Evolutionary conservation across 225 moss, liverwort and hornwort genomes (phyloP), one percentile per base, ranked within the genome.

Genomic region (Pseudisothecium myosuroides): DNA sequence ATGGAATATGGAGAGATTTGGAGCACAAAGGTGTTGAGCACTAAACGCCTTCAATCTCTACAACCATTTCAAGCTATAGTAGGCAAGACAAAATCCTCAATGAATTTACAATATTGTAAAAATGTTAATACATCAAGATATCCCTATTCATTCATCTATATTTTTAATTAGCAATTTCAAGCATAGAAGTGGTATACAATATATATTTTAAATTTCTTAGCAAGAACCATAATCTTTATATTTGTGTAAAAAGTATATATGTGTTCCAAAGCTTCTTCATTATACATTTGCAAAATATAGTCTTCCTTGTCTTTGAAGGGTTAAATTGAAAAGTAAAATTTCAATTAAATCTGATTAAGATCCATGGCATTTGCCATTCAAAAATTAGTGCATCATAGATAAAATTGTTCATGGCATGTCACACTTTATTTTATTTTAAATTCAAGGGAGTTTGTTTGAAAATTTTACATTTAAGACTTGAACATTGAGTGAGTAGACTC

Each of bases 51-150:
- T 50, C 90, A 90, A 80, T 83, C 86, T 31, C 29, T 90, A 32
- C 91, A 92, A 83, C 91, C 93, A 56, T 92, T 92, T 78, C 92
- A 91, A 87, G 80, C 90, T 15, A 55, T 66, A 43, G 10, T 83
- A 90, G 93, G 94, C 64, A 86, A 87, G 93, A 28, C 24, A 19
- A 62, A 32, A 47, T 55, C 39, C 5, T 87, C 28, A 20, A 2
- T 83, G 6, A 64, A 32, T 69, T 61, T 36, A 17, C 4, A 49
- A 19, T 52, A 12, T 67, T 74, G 45, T 11, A 76, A 8, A 29
- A 31, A 17, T 27, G 1, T 56, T 26, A n/a, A 1, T 17, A 0
- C 8, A 26, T 45, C 1, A 34, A 1, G 3, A 50, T 1, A 52
- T 1, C 7, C 12, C 52, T 39, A 19, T 86, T 15, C 10, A 17